Percentiles rank a stretch among this genome's conserved stretches.
These are phyloP conservation scores for Fusarium bulbicola DNA, from an alignment of 2,329 filamentous ascomycete species.

Conservation along the genomic window DNA sequence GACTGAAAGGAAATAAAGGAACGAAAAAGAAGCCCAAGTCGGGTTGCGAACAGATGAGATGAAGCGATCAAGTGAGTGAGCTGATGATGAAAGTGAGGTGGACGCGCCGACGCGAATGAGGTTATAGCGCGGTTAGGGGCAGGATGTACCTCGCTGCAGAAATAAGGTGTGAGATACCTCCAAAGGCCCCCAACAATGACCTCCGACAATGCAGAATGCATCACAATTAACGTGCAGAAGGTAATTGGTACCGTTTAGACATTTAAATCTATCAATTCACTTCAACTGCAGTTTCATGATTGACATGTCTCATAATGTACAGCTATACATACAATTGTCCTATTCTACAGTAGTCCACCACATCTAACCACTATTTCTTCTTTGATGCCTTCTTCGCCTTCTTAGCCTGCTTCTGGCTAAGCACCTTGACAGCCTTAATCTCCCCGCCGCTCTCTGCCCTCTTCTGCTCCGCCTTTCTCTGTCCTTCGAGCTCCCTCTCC, in stretches of 20 bases:
- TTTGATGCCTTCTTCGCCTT: slow-evolving; percentile 50
- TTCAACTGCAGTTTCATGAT: not conserved
- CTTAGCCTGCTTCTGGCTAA: slow-evolving; percentile 51
- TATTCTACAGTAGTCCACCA: not conserved
- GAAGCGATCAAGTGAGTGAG: slow-evolving; percentile 1
- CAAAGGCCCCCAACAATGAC: not conserved
- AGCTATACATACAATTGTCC: slow-evolving; percentile 40
- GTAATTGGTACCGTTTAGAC: not conserved
- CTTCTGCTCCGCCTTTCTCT: slow-evolving; percentile 51
- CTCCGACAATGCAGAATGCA: not conserved
- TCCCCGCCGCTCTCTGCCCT: slow-evolving; percentile 47
- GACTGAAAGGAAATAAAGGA: not conserved
- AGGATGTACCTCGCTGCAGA: slow-evolving; percentile 6
- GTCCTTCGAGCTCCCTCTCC: slow-evolving; percentile 54
- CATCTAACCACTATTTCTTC: slow-evolving; percentile 43
- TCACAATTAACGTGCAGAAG: not conserved
- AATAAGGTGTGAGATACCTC: slow-evolving; percentile 16
- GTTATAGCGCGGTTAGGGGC: slow-evolving; percentile 2
- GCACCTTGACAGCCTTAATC: slow-evolving; percentile 44
- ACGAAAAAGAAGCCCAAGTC: not conserved
- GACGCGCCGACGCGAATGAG: slow-evolving; percentile 36
- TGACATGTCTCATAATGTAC: slow-evolving; percentile 20
- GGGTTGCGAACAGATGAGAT: not conserved
- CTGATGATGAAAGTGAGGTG: not conserved
- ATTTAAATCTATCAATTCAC: not conserved